Evolutionary conservation across 495 filamentous ascomycete species (phyloP).

Genomic region (Aspergillus bertholletiae): DNA sequence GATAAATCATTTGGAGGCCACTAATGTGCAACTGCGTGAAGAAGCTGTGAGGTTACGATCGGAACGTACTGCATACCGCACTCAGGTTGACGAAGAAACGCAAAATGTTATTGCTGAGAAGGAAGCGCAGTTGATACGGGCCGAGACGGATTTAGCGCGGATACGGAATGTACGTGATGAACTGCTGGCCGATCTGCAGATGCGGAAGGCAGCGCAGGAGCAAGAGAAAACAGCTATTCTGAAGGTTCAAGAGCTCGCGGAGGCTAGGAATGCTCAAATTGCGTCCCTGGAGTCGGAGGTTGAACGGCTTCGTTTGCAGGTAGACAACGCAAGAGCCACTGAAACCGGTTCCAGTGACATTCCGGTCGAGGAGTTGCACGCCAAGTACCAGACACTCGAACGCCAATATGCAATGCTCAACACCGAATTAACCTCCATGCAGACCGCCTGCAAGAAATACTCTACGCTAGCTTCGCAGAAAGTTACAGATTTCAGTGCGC

Average conservation of each 20-base stretch:
- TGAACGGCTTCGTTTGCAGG: constrained; percentile 59
- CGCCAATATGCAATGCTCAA: constrained; percentile 79
- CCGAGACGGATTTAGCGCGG: constrained; percentile 80
- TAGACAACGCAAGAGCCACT: constrained; percentile 42
- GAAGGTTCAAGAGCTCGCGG: constrained; percentile 75
- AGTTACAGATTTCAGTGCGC: constrained; percentile 64
- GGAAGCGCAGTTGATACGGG: constrained; percentile 73
- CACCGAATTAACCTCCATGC: constrained; percentile 81
- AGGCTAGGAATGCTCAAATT: constrained; percentile 71
- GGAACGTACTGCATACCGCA: constrained; percentile 78
- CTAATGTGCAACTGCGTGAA: constrained; percentile 78
- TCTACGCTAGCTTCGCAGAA: constrained; percentile 81
- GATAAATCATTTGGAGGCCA: constrained; percentile 86
- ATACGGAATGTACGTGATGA: constrained; percentile 82
- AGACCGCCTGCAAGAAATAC: constrained; percentile 81
- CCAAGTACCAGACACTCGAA: constrained; percentile 68
- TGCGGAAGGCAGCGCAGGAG: constrained; percentile 73
- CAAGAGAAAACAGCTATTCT: constrained; percentile 64
- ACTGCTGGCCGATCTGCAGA: constrained; percentile 72
- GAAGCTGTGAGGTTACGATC: constrained; percentile 79
- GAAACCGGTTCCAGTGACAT: constrained; percentile 39
- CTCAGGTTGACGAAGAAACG: constrained; percentile 73
- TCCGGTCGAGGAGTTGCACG: constrained; percentile 63
- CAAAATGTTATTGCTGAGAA: constrained; percentile 66
- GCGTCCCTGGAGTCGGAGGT: constrained; percentile 76